Base-by-base conservation (phyloP, 2,329 filamentous ascomycete genomes). In the Talaromyces piceae region DNA sequence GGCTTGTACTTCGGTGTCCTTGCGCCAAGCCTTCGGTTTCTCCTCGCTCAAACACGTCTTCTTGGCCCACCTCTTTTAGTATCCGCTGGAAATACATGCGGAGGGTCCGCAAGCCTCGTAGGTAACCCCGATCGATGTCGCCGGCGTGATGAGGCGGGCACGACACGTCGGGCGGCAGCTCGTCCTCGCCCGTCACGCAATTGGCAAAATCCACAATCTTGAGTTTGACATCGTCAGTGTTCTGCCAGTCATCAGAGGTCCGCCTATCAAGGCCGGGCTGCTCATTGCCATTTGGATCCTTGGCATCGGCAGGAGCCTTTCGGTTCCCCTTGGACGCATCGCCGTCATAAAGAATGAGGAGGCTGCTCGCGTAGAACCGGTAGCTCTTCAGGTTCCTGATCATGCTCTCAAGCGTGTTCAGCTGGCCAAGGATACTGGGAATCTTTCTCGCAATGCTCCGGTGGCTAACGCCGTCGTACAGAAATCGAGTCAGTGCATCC, bases 181-280 rank as follows among this genome's bases (percentile, higher is more conserved):
- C 66, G 61, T 95, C 90, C 58, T 93, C 86, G 3, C 88, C 87
- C 1, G 91, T 97, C 30, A 97, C 84, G 63, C 91, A 96, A 67
- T 98, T 98, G 57, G 93, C 93, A 73, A 98, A 98, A 69, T 98
- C 93, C 52, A 95, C 91, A 67, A 98, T 94, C 70, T 96, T 96
- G 72, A 98, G 84, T 67, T 95, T 88, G 44, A 78, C 75, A 4
- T 71, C 64, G 5, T 62, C 60, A 43, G n/a, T 37, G 30, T 64
- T 67, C 50, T 68, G 66, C 11, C 61, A 63, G 16, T 73, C 70
- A 3, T 65, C 61, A 20, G 64, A 63, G 8, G 52, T 57, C 43
- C 61, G 63, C 25, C 66, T 67, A 13, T 62, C 63, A 41, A 60
- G 47, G 41, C 57, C 49, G 33, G 74, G 75, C 41, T 59, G 61